These are phyloP conservation scores for Claviceps capensis DNA, from an alignment of 2,329 filamentous ascomycete genomes.

Conservation along the genomic window DNA sequence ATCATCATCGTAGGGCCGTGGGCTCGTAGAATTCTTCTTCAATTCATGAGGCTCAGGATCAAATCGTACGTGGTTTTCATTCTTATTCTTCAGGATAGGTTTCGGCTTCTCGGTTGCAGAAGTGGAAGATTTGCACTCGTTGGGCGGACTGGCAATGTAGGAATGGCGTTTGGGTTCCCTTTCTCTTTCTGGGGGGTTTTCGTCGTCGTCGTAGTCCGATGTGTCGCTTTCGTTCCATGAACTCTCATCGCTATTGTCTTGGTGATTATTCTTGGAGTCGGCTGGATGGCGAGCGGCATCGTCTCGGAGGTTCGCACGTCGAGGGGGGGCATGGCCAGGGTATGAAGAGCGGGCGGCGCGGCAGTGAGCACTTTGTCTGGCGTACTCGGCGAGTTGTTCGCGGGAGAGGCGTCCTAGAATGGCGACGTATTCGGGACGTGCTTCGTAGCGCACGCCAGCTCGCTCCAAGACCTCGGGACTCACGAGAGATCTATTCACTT, in stretches of 20 bases:
- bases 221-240: slow-evolving; percentile 18
- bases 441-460: slow-evolving; percentile 43
- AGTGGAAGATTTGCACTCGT: slow-evolving; percentile 20
- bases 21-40: slow-evolving; percentile 12
- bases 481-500: slow-evolving; percentile 37
- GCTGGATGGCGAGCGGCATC: slow-evolving; percentile 9
- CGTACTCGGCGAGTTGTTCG: slow-evolving; percentile 38
- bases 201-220: slow-evolving; percentile 22
- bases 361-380: slow-evolving; percentile 33
- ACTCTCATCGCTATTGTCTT: slow-evolving; percentile 19
- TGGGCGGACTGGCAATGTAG: slow-evolving; percentile 24
- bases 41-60: slow-evolving; percentile 35
- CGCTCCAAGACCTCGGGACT: slow-evolving; percentile 40
- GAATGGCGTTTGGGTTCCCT: slow-evolving; percentile 15
- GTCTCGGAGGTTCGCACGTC: slow-evolving; percentile 6
- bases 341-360: slow-evolving; percentile 24
- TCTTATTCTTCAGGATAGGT: slow-evolving; percentile 48
- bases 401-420: slow-evolving; percentile 40
- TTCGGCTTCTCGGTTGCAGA: slow-evolving; percentile 31
- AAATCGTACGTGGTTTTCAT: slow-evolving; percentile 42
- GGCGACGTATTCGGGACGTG: slow-evolving; percentile 44
- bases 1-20: slow-evolving; percentile 18
- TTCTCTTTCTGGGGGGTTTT: slow-evolving; percentile 8
- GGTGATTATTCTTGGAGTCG: slow-evolving; percentile 21
- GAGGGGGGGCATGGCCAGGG: slow-evolving; percentile 2